Base-by-base conservation (phyloP, 2,329 filamentous ascomycete species). In the Aspergillus tanneri region DNA sequence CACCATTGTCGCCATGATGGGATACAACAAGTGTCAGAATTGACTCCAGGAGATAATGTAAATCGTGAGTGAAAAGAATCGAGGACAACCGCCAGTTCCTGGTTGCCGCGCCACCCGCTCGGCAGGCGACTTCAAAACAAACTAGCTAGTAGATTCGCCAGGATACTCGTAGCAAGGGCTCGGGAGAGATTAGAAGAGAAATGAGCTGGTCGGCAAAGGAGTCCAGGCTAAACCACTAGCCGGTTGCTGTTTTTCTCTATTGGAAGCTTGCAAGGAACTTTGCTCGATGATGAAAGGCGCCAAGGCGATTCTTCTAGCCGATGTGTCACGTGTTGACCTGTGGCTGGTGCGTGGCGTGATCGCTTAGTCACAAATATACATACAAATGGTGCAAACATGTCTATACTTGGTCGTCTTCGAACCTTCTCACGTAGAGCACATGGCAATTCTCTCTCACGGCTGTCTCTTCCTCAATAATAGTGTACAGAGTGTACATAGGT, bases 1-100 rank as follows among this genome's bases (percentile, higher is more conserved):
- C 56, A 95, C 80, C 67, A 90, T 85, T 71, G 89, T 81, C 58
- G 89, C 78, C 88, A 96, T 96, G 47, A 49, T 61, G 38, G 50
- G 12, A 16, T 16, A 18, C 10, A 18, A 9, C 4, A 18, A 5
- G 12, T 14, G 30, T 19, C 14, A 8, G 5, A 34, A 9, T 34
- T 16, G 30, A 34, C 14, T 16, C 8, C 9, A 11, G n/a, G 30
- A 19, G 10, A 34, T 14, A 12, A 19, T 8, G 30, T 18, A 18
- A 34, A 34, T 16, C 14, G 14, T 34, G 30, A 7, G 16, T 4
- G 30, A 8, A 9, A 34, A 34, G 30, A 19, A 30, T 28, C 18
- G 21, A 45, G 19, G 43, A 46, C 27, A 36, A 28, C 8, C 23
- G 43, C 32, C 19, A n/a, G 34, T 30, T 43, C 45, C 37, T 40